phyloP scores from a whole-genome alignment of 2,329 filamentous ascomycete genomes.

The Alternaria arborescens region DNA sequence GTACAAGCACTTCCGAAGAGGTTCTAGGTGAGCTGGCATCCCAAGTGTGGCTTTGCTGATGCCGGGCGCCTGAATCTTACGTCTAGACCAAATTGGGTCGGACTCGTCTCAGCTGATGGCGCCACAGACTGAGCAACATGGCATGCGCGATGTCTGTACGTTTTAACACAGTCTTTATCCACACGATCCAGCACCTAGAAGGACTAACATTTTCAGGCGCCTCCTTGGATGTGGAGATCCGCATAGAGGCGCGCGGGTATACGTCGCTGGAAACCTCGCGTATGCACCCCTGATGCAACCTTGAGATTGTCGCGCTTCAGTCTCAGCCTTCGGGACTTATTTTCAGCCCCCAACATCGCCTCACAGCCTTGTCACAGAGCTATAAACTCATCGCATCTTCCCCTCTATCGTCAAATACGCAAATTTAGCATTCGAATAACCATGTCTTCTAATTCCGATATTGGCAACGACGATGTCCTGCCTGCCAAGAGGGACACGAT shows the following conservation, averaged over 20 bases:
- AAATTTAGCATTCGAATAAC: not conserved
- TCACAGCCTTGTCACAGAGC: not conserved
- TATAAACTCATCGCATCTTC: slow-evolving; percentile 10
- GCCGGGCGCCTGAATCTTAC: slow-evolving; percentile 6
- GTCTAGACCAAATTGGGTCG: slow-evolving; percentile 5
- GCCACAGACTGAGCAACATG: not conserved
- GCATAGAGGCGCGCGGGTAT: slow-evolving; percentile 2
- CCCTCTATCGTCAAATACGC: not conserved
- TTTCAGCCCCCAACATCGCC: slow-evolving; percentile 14
- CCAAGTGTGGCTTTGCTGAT: slow-evolving; percentile 1
- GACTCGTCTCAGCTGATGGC: slow-evolving; percentile 14
- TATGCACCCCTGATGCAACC: slow-evolving; percentile 2
- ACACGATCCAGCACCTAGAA: not conserved
- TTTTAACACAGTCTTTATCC: not conserved
- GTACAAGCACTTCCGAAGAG: not conserved
- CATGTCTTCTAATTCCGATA: slow-evolving; percentile 16
- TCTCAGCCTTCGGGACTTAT: slow-evolving; percentile 9
- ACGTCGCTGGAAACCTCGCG: slow-evolving; percentile 4
- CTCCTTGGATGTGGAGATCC: not conserved
- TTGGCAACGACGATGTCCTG: not conserved
- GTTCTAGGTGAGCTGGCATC: slow-evolving; percentile 2
- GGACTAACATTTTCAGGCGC: not conserved
- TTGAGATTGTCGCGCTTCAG: slow-evolving; percentile 8
- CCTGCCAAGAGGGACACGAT: slow-evolving; percentile 11
- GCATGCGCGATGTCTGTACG: not conserved